Evolutionary conservation across 164 flowering plant genomes (phyloP), one percentile per base, ranked within the genome.

Genomic region (Aristolochia fimbriata): DNA sequence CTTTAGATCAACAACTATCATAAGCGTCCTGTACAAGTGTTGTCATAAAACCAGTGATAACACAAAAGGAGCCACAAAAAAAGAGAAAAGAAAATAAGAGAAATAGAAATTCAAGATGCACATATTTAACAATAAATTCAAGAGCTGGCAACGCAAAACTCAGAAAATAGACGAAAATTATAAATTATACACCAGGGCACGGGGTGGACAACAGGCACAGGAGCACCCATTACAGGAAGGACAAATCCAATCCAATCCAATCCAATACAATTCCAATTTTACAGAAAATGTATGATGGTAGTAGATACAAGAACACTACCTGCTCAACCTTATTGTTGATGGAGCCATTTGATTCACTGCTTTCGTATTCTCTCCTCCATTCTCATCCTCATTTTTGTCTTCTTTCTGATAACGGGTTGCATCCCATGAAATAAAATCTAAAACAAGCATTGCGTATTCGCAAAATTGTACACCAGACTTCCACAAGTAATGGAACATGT

Each of bases 271-370:
- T 50, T 22, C 53, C 22, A n/a, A n/a, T 22, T 50, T 20, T 22
- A 27, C 57, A 50, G 53, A 25, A 17, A 60, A 48, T 48, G 33
- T 51, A 61, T 61, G 14, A 20, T 51, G 43, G 43, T 37, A 20
- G 48, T 61, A 33, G 49, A 61, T 19, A 61, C 57, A 51, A 51
- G 48, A 61, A 51, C 22, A 21, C 46, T 61, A 61, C 64, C 64
- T 61, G 64, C 64, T 33, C 19, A 51, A 20, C 47, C 64, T 61
- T 61, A 61, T 61, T 61, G 27, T 30, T 15, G 56, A 33, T 25
- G 48, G 47, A 61, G 64, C 33, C 47, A 33, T 31, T 37, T 15
- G 25, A 20, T 15, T 16, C 31, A 56, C 19, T 15, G 17, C 47
- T 61, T 30, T 33, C 30, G 3, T 5, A n/a, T 5, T 27, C 9